These are phyloP conservation scores for Chaetomiaceae sp. DNA, from an alignment of 2,329 filamentous ascomycete genomes.

Conservation along the genomic window DNA sequence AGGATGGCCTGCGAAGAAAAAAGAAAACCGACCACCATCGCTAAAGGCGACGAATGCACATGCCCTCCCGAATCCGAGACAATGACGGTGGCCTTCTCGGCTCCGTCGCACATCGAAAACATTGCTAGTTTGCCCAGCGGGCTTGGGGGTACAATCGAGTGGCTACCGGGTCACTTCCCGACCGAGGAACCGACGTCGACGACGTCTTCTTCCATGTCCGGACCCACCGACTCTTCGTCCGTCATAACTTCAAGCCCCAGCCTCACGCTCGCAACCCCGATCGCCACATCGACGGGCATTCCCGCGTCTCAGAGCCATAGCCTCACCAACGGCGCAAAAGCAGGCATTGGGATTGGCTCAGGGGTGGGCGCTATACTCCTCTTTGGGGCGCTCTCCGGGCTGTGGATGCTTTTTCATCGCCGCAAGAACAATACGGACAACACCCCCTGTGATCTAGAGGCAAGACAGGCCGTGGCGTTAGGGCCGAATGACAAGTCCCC, in stretches of 20 bases:
- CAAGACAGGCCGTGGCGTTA: not conserved
- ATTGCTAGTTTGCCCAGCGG: constrained; percentile 21
- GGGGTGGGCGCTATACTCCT: constrained; percentile 13
- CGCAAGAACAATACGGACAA: not conserved
- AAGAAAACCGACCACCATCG: constrained; percentile 21
- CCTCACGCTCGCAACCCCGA: not conserved
- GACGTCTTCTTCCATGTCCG: not conserved
- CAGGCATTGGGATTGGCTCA: constrained; percentile 18
- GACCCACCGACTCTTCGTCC: not conserved
- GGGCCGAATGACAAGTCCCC: not conserved
- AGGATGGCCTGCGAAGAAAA: constrained; percentile 24
- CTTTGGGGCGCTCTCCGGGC: constrained; percentile 8
- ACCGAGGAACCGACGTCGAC: constrained; percentile 12
- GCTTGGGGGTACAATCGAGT: constrained; percentile 24
- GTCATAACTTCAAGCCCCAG: not conserved
- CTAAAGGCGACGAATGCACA: constrained; percentile 22
- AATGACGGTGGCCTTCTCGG: constrained; percentile 26
- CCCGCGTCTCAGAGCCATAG: not conserved
- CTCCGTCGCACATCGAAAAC: constrained; percentile 5
- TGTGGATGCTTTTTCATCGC: constrained; percentile 10
- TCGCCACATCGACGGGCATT: not conserved
- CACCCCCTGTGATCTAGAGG: not conserved
- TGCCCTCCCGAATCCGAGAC: constrained; percentile 22
- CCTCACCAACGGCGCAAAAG: constrained; percentile 27
- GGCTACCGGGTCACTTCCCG: constrained; percentile 25